These are phyloP conservation scores for Lodderomyces jiufengensis DNA, from an alignment of 1,139 yeast species.

Conservation along the genomic window DNA sequence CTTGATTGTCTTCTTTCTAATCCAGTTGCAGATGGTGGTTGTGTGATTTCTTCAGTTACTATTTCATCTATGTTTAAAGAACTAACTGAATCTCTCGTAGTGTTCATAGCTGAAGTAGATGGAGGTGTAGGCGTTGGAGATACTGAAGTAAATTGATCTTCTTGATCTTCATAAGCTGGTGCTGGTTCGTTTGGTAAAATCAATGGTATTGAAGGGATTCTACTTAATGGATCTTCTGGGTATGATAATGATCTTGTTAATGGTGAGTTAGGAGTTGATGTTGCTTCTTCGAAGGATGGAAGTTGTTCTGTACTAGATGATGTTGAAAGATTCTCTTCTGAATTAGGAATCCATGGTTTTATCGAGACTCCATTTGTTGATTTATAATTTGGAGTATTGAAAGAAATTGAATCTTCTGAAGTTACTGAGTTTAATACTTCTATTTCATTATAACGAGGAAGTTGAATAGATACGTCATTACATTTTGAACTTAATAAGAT, in stretches of 20 bases:
- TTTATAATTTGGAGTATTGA: constrained; percentile 36
- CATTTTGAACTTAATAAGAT: constrained; percentile 70
- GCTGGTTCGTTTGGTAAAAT: constrained; percentile 27
- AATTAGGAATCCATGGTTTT: constrained; percentile 22
- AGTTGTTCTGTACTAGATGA: constrained; percentile 19
- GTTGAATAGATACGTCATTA: constrained; percentile 59
- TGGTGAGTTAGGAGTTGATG: constrained; percentile 24
- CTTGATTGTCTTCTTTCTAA: constrained; percentile 4
- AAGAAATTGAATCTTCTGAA: constrained; percentile 15
- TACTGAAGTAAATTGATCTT: not conserved
- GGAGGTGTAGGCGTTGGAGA: no score
- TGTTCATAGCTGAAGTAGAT: not conserved
- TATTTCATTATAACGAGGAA: constrained; percentile 59
- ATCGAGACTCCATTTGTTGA: constrained; percentile 37
- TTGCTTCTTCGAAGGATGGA: constrained; percentile 63
- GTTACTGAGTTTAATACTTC: constrained; percentile 9
- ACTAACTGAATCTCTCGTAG: constrained; percentile 2
- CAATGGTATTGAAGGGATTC: constrained; percentile 28
- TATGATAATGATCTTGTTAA: constrained; percentile 33
- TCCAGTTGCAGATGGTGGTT: not conserved
- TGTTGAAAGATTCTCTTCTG: no score
- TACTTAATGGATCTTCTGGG: constrained; percentile 33
- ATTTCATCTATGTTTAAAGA: constrained; percentile 24
- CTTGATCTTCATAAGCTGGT: constrained; percentile 26
- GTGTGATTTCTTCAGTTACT: constrained; percentile 16